phyloP scores from a whole-genome alignment of 2,329 filamentous ascomycete species.

The Clonostachys solani region DNA sequence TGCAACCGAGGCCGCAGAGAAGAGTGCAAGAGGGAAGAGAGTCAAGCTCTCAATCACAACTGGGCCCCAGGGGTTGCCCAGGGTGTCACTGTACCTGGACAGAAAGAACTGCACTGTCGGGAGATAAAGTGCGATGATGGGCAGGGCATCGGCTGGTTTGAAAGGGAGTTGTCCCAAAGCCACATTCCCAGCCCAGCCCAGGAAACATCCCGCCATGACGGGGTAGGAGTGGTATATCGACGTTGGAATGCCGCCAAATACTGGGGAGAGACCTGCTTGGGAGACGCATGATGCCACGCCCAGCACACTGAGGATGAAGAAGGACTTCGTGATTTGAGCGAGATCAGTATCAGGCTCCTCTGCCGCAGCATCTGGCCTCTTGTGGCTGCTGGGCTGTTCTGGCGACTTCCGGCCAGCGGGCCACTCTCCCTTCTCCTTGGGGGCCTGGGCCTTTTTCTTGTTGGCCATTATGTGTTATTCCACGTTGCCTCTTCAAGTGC shows the following conservation, averaged over 20 bases:
- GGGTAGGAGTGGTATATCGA: conserved; percentile 66
- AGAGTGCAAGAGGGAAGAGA: conserved; percentile 62
- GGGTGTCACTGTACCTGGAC: conserved; percentile 57
- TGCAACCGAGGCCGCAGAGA: conserved; percentile 61
- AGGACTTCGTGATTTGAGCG: conserved; percentile 9
- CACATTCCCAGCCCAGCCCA: conserved; percentile 68
- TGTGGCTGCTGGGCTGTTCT: too few species aligned
- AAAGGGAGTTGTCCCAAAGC: conserved; percentile 43
- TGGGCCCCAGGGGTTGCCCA: conserved; percentile 72
- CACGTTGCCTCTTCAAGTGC: too few species aligned
- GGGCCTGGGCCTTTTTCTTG: too few species aligned
- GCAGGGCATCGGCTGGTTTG: conserved; percentile 51
- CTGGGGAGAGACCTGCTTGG: conserved; percentile 74
- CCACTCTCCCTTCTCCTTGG: too few species aligned
- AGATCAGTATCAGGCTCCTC: neutral
- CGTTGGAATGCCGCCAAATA: conserved; percentile 82
- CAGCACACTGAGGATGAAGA: conserved; percentile 22
- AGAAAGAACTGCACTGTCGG: conserved; percentile 70
- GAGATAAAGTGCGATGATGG: conserved; percentile 71
- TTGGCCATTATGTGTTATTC: too few species aligned
- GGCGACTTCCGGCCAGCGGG: too few species aligned
- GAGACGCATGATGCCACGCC: conserved; percentile 68
- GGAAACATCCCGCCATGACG: conserved; percentile 61
- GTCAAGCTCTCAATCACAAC: conserved; percentile 70
- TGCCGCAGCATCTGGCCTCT: too few species aligned